A percentile compares a stretch with the other conserved stretches of the same genome.
Conservation (phyloP, 192 early-diverging fungal species). For the Coemansia sp. region DNA sequence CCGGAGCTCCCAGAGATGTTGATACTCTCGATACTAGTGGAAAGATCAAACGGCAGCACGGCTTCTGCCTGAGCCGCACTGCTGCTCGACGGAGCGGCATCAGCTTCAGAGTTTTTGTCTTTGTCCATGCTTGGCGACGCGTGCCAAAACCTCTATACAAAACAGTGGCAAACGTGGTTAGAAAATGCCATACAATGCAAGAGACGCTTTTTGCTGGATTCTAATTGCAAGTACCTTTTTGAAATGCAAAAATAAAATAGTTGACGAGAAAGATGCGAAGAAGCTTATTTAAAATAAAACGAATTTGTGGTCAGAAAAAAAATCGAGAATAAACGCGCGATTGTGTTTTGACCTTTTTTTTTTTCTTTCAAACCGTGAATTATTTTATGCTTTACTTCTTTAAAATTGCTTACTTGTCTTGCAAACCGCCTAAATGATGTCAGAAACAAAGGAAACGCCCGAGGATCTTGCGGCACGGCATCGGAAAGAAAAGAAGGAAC, state of each 20-base stretch:
- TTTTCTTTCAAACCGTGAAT: too few relatives aligned
- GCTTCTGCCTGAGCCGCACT: slow-evolving; percentile 1
- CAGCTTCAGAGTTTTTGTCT: not conserved
- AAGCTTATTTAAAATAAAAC: too few relatives aligned
- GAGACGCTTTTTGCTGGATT: not conserved
- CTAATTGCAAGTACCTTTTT: not conserved
- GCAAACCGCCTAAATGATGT: slow-evolving; percentile 4
- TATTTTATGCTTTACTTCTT: not conserved
- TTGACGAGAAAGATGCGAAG: too few relatives aligned
- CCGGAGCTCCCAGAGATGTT: slow-evolving; percentile 12
- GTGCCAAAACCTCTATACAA: not conserved
- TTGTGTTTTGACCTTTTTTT: too few relatives aligned
- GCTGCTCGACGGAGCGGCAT: not conserved
- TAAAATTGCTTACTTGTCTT: slow-evolving; percentile 4
- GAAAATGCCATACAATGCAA: not conserved
- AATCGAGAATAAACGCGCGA: too few relatives aligned
- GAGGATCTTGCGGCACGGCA: slow-evolving; percentile 76
- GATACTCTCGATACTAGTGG: slow-evolving; percentile 17
- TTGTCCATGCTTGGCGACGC: not conserved
- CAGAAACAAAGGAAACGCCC: slow-evolving; percentile 16
- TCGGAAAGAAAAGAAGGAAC: slow-evolving; percentile 74
- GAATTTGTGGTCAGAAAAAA: too few relatives aligned
- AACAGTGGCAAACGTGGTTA: not conserved
- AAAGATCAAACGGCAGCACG: slow-evolving; percentile 14
- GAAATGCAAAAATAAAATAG: not conserved